Base-by-base conservation (phyloP, 108 stramenopile genomes). In the Conticribra weissflogii region DNA sequence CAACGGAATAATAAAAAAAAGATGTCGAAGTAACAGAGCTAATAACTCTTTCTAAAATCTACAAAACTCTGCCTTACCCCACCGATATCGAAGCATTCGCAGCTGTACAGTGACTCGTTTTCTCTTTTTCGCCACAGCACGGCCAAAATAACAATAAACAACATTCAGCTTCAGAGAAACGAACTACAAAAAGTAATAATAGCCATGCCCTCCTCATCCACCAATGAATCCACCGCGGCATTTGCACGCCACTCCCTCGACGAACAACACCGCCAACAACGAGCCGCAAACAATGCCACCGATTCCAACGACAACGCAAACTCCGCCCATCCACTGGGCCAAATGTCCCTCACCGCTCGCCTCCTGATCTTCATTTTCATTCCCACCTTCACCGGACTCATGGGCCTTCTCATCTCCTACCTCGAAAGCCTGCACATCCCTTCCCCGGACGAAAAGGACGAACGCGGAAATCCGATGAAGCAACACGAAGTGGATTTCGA, bases 321-420 rank as follows among this genome's bases (percentile, higher is more conserved):
- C n/a, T n/a, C n/a, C n/a, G 36, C 36, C 36, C 36, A 41, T 41
- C 36, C 55, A 12, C 15, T 56, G 21, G 23, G 55, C 17, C 50
- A 65, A 53, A 62, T 71, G 69, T 71, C 69, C 2, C 50, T 71
- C 19, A 25, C 5, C 0, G 44, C 52, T 8, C 72, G 72, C 5
- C 23, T 73, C 28, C 55, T 67, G 0, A 45, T 89, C 18, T 89
- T 89, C 50, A 15, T 86, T 2, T 51, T 78, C 3, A 66, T 89
- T 30, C 88, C 88, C 5, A 56, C 36, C 2, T 14, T 53, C 63
- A 72, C 80, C 32, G 88, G 88, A 17, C 53, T 81, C 12, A 12
- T 81, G 14, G 83, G 84, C 1, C 50, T 86, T n/a, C 66, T 61
- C 48, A 19, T 73, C 3, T 78, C 71, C 9, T 85, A 78, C 64